Conservation (phyloP, 2,329 filamentous ascomycete species). For the Fusarium buharicum region DNA sequence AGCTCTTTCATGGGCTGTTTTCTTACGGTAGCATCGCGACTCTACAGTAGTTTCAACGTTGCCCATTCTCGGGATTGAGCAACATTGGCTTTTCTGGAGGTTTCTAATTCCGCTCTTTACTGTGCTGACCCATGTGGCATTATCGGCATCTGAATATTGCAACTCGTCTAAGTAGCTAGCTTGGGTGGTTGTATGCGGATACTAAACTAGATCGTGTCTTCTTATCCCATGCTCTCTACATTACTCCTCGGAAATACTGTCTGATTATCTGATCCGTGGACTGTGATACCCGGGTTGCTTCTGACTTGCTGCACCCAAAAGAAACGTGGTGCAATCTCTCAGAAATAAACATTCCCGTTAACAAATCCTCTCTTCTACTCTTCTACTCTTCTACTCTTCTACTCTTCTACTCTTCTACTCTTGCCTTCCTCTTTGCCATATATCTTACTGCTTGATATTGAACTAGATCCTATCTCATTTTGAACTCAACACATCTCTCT, state of each 20-base stretch:
- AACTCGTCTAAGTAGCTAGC: slow-evolving; percentile 15
- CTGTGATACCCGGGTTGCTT: slow-evolving; percentile 8
- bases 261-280: slow-evolving; percentile 33
- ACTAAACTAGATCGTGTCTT: slow-evolving; percentile 18
- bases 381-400: neutral
- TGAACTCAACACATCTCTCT: neutral
- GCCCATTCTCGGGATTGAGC: slow-evolving; percentile 3
- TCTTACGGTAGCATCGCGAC: neutral
- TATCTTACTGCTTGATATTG: neutral
- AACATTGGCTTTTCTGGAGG: neutral
- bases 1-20: slow-evolving; percentile 28
- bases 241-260: slow-evolving; percentile 1
- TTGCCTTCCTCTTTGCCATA: neutral
- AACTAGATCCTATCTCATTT: slow-evolving; percentile 1
- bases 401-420: neutral
- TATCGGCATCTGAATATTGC: slow-evolving; percentile 12
- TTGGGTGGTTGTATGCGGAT: slow-evolving; percentile 14
- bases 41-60: neutral
- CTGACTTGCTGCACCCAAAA: slow-evolving; percentile 18
- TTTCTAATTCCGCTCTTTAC: slow-evolving; percentile 4
- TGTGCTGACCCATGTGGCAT: slow-evolving; percentile 12
- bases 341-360: slow-evolving; percentile 8
- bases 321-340: slow-evolving; percentile 17
- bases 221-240: slow-evolving; percentile 1
- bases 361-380: slow-evolving; percentile 8